These are phyloP conservation scores for Arabis alpina DNA, from an alignment of 345 rosid genomes.

Conservation along the genomic window DNA sequence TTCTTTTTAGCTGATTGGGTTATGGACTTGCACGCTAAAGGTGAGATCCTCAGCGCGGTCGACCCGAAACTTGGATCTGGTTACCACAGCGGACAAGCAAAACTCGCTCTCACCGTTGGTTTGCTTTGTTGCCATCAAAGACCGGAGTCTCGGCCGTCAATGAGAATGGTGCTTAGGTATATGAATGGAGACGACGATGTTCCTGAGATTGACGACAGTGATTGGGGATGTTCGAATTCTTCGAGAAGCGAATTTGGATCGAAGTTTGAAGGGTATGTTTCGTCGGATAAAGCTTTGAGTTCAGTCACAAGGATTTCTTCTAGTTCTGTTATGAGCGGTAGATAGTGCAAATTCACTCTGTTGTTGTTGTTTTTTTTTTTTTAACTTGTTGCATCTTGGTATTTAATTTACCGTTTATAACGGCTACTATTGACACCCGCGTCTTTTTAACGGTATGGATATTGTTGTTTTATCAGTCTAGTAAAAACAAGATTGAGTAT, in stretches of 20 bases:
- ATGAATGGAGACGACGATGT: conserved; percentile 57
- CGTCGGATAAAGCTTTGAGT: conserved; percentile 32
- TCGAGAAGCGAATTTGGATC: conserved; percentile 27
- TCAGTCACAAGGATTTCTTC: conserved; percentile 45
- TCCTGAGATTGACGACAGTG: conserved; percentile 35
- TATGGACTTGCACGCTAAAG: conserved; percentile 32
- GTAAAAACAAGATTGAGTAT: neutral
- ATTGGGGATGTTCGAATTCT: conserved; percentile 37
- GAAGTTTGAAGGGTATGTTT: conserved; percentile 34
- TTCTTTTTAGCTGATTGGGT: conserved; percentile 45
- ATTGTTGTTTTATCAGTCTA: neutral
- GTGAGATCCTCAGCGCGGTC: conserved; percentile 46
- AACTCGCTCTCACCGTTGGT: conserved; percentile 54
- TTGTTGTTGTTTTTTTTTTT: neutral
- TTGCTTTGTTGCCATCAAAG: conserved; percentile 57
- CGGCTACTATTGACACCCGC: neutral
- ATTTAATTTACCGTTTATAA: neutral
- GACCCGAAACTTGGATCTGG: conserved; percentile 52
- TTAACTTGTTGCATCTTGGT: neutral
- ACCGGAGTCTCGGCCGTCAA: conserved; percentile 54
- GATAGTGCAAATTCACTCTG: conserved; percentile 35
- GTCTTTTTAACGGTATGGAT: conserved; percentile 2
- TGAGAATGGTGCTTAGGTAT: conserved; percentile 60
- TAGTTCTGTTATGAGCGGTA: conserved; percentile 44
- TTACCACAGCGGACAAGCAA: conserved; percentile 50